Conservation (phyloP, 345 rosid species). For the Melastoma malabathricum region DNA sequence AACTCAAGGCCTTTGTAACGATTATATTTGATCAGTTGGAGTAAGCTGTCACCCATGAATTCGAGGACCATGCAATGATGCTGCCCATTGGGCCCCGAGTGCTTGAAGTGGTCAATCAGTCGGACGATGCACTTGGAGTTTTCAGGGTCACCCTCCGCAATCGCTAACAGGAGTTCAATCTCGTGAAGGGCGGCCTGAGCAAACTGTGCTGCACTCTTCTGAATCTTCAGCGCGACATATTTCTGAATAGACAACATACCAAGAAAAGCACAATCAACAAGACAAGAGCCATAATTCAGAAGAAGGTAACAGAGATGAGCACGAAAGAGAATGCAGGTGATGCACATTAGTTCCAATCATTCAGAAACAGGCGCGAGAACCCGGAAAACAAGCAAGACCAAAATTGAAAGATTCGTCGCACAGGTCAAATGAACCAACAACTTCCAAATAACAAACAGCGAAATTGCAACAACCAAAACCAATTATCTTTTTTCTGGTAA, state of each 20-base stretch:
- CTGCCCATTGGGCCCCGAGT: conserved; percentile 88
- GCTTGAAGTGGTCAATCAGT: conserved; percentile 84
- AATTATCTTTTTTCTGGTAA: no score
- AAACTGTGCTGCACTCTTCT: conserved; percentile 93
- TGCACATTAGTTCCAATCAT: no score
- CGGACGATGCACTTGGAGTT: conserved; percentile 60
- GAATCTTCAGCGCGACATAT: conserved; percentile 94
- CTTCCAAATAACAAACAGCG: no score
- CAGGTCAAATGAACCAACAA: no score
- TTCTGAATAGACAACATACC: conserved; percentile 23
- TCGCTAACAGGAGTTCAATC: conserved; percentile 63
- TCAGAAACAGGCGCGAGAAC: no score
- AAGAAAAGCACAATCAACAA: neutral
- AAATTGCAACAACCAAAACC: no score
- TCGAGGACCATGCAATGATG: conserved; percentile 96
- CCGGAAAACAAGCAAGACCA: no score
- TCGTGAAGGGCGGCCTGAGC: conserved; percentile 97
- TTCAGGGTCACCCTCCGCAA: conserved; percentile 51
- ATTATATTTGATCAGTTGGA: conserved; percentile 67
- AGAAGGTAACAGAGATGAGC: no score
- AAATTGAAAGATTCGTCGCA: no score
- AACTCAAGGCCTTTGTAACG: conserved; percentile 64
- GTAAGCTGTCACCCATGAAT: conserved; percentile 89
- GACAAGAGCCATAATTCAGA: neutral
- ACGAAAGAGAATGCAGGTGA: no score